These are phyloP conservation scores for Cryptosporidium ubiquitum DNA, from an alignment of 169 alveolate species.

Conservation along the genomic window DNA sequence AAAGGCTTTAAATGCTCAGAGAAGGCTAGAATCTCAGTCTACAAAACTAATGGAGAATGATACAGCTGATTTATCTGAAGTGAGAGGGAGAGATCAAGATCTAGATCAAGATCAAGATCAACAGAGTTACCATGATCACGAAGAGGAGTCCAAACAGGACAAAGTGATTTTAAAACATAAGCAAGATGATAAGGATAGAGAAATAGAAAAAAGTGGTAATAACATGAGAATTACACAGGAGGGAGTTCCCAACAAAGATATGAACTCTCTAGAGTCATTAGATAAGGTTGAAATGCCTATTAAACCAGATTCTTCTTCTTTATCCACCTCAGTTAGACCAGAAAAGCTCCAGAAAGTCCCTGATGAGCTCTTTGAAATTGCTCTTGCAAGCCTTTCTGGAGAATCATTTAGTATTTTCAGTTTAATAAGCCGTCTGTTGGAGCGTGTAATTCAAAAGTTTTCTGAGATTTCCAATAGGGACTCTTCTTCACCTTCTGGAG, in stretches of 20 bases:
- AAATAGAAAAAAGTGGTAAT: background rate
- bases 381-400: background rate
- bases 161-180: background rate
- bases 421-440: slow-evolving; percentile 12
- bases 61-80: background rate
- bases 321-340: background rate
- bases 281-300: background rate
- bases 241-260: background rate
- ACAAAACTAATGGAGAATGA: background rate
- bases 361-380: slow-evolving; percentile 4
- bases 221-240: background rate
- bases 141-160: background rate
- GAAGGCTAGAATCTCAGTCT: slow-evolving; percentile 41
- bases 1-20: slow-evolving; percentile 63
- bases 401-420: slow-evolving; percentile 2
- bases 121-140: background rate
- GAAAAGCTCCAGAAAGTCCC: slow-evolving; percentile 21
- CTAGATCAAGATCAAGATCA: background rate
- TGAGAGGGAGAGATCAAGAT: background rate
- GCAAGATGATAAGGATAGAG: background rate
- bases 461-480: background rate
- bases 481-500: background rate
- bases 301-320: background rate
- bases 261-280: background rate
- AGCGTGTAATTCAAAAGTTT: slow-evolving; percentile 1